Evolutionary conservation across 495 filamentous ascomycete genomes (phyloP).

Genomic region (Penicillium ucsense): DNA sequence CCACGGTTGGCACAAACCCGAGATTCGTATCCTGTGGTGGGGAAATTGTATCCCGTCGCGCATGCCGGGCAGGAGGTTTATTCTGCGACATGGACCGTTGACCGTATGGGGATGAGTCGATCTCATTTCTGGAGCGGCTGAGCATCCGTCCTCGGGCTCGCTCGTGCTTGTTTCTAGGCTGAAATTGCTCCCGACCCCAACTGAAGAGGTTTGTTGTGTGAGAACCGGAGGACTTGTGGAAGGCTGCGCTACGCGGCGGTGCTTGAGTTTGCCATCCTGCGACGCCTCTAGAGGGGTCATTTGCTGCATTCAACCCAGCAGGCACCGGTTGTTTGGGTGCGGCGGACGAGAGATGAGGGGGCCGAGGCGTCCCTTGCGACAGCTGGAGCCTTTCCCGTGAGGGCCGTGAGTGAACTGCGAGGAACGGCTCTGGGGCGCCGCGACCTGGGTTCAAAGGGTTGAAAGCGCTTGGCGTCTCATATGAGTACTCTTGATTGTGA

Average conservation of each 20-base stretch:
- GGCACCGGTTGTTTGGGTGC: conserved; percentile 8
- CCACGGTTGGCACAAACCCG: conserved; percentile 19
- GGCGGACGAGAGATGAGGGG: too few species aligned
- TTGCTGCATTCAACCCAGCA: conserved; percentile 42
- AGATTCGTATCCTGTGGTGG: conserved; percentile 1
- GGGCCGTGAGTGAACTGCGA: not conserved
- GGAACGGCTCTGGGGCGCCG: conserved; percentile 1
- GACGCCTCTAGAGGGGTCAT: conserved; percentile 33
- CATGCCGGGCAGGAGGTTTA: too few species aligned
- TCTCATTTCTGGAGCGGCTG: conserved; percentile 19
- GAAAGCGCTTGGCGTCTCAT: conserved; percentile 1
- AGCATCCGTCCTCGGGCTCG: conserved; percentile 19
- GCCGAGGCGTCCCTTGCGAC: too few species aligned
- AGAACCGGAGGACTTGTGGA: conserved; percentile 14
- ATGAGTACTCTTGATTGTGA: not conserved
- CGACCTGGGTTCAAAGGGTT: conserved; percentile 1
- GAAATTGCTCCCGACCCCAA: conserved; percentile 27
- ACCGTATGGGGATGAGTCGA: not conserved
- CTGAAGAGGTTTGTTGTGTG: conserved; percentile 17
- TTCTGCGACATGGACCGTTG: too few species aligned
- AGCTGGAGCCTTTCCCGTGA: not conserved
- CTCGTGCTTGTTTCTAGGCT: conserved; percentile 18
- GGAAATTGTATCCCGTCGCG: conserved; percentile 1
- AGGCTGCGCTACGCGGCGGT: conserved; percentile 13
- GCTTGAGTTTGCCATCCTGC: conserved; percentile 18